Evolutionary conservation across 2,329 filamentous ascomycete species (phyloP), one percentile per base, ranked within the genome.

Genomic region (Aspergillus vadensis): DNA sequence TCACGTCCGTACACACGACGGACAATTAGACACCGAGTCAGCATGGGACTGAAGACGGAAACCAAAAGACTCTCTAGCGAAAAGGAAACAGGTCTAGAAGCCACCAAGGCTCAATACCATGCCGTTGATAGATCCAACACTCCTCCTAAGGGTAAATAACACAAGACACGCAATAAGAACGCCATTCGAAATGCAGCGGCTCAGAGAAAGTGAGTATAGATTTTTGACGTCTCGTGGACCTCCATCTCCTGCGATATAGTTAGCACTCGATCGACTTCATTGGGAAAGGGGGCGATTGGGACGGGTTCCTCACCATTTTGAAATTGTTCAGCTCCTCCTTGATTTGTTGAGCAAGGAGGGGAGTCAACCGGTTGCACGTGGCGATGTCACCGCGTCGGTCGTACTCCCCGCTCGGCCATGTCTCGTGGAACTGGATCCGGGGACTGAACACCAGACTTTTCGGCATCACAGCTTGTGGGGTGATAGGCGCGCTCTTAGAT

Each of bases 161-260:
- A 57, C 36, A 59, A 58, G 55, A 59, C 55, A 64, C 48, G 56
- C 59, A 63, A 53, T 59, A 59, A 65, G 48, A 74, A 72, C 68
- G 68, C 71, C 67, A 65, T 65, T 63, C 67, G 62, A 63, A 69
- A 71, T 72, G 70, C 67, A 65, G 61, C 60, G 50, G 57, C 63
- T 94, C 86, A 99, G 84, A 99, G 98, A 86, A 99, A 99, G 85
- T 99, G 95, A 70, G 95, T 99, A 83, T 99, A 97, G 73, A 97
- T 93, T 82, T 98, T 99, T 68, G 95, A 98, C 76, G 90, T 91
- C 80, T 98, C 95, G 77, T 99, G 95, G 72, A 99, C 95, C 83
- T 98, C 95, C 95, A 99, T 99, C 82, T 99, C 95, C 95, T 98
- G 64, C 41, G 15, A 48, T 41, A 69, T 30, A 85, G 81, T 67